Evolutionary conservation across 148 eudicot species (phyloP), one percentile per base, ranked within the genome.

Genomic region (Heliamphora exappendiculata): DNA sequence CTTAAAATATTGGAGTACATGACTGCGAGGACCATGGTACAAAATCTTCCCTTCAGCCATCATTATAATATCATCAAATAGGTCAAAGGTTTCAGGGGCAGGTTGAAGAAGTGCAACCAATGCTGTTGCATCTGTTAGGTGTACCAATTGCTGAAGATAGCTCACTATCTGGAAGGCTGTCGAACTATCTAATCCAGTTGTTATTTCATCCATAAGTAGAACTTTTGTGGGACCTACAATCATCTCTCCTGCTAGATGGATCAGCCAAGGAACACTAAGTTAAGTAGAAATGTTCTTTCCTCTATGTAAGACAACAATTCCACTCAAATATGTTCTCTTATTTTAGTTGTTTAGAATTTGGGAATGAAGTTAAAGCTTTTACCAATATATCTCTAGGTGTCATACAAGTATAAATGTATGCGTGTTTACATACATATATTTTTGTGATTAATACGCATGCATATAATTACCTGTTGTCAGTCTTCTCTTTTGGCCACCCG

Each of bases 231-330:
- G 92, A 50, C 98, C 98, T 49, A 94, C 91, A 71, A 92, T 86
- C 97, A 94, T 94, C 85, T 94, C 96, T 28, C 93, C 98, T 94
- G 85, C 47, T n/a, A n/a, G n/a, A n/a, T n/a, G n/a, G n/a, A n/a
- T n/a, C n/a, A n/a, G n/a, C n/a, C n/a, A n/a, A n/a, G n/a, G n/a
- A n/a, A n/a, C n/a, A n/a, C n/a, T n/a, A n/a, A n/a, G n/a, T n/a
- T n/a, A n/a, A n/a, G n/a, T n/a, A n/a, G n/a, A n/a, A n/a, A n/a
- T n/a, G n/a, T n/a, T n/a, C n/a, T n/a, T n/a, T n/a, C n/a, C n/a
- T n/a, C n/a, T n/a, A n/a, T n/a, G n/a, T n/a, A n/a, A n/a, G n/a
- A n/a, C n/a, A n/a, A n/a, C n/a, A n/a, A n/a, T n/a, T n/a, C n/a
- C n/a, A n/a, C n/a, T n/a, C n/a, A n/a, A n/a, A n/a, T n/a, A n/a